Percentiles rank a stretch among this genome's conserved stretches.
Conservation (phyloP, 2,329 filamentous ascomycete genomes). For the Penicillium freii region DNA sequence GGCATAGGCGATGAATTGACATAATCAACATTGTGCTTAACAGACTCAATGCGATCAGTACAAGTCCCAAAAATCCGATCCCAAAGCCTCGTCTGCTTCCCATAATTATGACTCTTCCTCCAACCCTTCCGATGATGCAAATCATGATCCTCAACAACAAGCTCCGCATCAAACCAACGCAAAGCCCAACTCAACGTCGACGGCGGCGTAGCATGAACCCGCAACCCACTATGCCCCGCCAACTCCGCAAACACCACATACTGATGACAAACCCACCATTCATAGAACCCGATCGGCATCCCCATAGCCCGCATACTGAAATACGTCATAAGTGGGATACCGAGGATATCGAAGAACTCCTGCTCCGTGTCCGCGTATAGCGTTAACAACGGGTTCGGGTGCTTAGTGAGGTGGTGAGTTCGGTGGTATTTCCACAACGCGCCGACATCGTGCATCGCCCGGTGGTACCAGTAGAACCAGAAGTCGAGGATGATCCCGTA, state of each 20-base stretch:
- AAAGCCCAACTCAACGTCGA: constrained; percentile 22
- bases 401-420: no score
- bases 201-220: constrained; percentile 25
- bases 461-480: constrained; percentile 33
- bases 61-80: constrained; percentile 28
- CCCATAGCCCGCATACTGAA: no score
- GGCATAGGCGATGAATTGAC: constrained; percentile 24
- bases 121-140: constrained; percentile 29
- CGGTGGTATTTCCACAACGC: no score
- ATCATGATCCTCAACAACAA: constrained; percentile 30
- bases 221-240: constrained; percentile 26
- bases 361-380: no score
- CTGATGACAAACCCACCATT: constrained; percentile 28
- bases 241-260: constrained; percentile 28
- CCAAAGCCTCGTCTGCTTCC: constrained; percentile 29
- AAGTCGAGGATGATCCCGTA: constrained; percentile 30
- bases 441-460: constrained; percentile 24
- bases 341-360: no score
- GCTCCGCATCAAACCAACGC: constrained; percentile 22
- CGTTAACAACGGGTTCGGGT: no score
- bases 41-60: constrained; percentile 25
- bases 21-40: constrained; percentile 24
- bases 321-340: no score
- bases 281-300: no score
- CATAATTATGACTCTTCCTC: constrained; percentile 30